Percentiles rank a stretch among this genome's conserved stretches.
Conservation (phyloP, 2,329 filamentous ascomycete species). For the Claviceps cyperi region DNA sequence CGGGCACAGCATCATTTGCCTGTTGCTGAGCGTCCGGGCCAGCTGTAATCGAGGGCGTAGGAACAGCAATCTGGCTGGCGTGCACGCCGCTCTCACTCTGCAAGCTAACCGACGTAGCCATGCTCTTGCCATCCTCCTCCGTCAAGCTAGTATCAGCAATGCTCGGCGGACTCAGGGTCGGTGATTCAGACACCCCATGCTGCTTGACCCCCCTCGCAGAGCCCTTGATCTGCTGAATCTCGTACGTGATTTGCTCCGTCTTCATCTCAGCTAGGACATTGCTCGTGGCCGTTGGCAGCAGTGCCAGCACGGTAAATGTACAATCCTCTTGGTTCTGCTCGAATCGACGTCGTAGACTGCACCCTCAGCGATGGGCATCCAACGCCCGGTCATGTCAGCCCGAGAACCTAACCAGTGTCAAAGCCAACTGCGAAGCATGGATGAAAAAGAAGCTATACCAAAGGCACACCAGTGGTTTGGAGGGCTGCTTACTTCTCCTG, state of each 20-base stretch:
- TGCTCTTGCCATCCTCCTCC: conserved; percentile 71
- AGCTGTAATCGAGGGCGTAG: conserved; percentile 26
- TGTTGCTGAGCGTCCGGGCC: conserved; percentile 22
- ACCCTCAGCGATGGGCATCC: not conserved
- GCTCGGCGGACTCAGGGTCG: conserved; percentile 38
- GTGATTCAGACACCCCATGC: conserved; percentile 36
- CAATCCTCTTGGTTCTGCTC: conserved; percentile 99
- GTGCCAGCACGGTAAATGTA: conserved; percentile 91
- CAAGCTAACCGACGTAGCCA: conserved; percentile 41
- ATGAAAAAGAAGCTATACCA: too few relatives aligned
- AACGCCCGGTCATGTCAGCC: not conserved
- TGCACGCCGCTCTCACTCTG: conserved; percentile 75
- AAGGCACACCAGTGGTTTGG: too few relatives aligned
- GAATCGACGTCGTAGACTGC: conserved; percentile 81
- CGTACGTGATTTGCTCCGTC: conserved; percentile 82
- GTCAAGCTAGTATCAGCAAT: conserved; percentile 57
- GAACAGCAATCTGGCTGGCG: conserved; percentile 57
- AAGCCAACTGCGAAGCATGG: too few relatives aligned
- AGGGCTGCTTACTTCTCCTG: conserved; percentile 71
- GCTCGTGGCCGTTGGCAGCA: conserved; percentile 80
- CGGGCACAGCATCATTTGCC: conserved; percentile 26
- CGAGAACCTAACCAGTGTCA: not conserved
- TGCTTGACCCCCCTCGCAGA: conserved; percentile 40
- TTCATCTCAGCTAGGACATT: conserved; percentile 79
- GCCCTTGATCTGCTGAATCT: conserved; percentile 84